phyloP scores from a whole-genome alignment of 1,284 basidiomycete species.

The Sporisorium graminicola region DNA sequence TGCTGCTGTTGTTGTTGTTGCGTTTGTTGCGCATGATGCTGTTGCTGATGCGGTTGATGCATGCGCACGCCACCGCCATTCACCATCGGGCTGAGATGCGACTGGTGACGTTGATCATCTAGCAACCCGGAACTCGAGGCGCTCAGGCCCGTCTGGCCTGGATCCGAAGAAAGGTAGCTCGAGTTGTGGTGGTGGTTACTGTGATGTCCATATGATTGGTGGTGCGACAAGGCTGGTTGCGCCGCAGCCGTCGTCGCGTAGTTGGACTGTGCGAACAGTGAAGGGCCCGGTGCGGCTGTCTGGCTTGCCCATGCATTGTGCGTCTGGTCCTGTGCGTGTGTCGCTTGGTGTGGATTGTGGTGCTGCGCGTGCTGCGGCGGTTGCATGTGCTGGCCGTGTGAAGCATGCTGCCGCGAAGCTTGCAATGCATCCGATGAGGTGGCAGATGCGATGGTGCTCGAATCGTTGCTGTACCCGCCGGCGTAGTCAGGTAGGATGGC shows the following conservation, averaged over 20 bases:
- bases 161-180: slow-evolving; percentile 37
- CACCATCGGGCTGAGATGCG: slow-evolving; percentile 45
- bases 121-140: slow-evolving; percentile 31
- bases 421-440: slow-evolving; percentile 32
- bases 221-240: slow-evolving; percentile 29
- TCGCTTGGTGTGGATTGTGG: slow-evolving; percentile 27
- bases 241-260: slow-evolving; percentile 22
- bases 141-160: slow-evolving; percentile 28
- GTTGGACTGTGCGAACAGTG: slow-evolving; percentile 37
- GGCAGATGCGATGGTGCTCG: slow-evolving; percentile 32
- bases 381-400: slow-evolving; percentile 37
- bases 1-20: slow-evolving; percentile 15
- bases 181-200: slow-evolving; percentile 42
- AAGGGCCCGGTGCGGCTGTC: slow-evolving; percentile 26
- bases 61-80: slow-evolving; percentile 43
- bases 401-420: slow-evolving; percentile 37
- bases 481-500: slow-evolving; percentile 39
- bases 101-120: slow-evolving; percentile 41
- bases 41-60: slow-evolving; percentile 30
- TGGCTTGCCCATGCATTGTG: slow-evolving; percentile 44
- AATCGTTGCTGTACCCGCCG: slow-evolving; percentile 37
- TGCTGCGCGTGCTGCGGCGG: slow-evolving; percentile 29
- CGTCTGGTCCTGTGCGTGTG: slow-evolving; percentile 22
- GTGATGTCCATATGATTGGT: slow-evolving; percentile 40
- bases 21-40: slow-evolving; percentile 12